These are phyloP conservation scores for Begonia peltatifolia DNA, from an alignment of 306 rosid genomes.

Conservation along the genomic window DNA sequence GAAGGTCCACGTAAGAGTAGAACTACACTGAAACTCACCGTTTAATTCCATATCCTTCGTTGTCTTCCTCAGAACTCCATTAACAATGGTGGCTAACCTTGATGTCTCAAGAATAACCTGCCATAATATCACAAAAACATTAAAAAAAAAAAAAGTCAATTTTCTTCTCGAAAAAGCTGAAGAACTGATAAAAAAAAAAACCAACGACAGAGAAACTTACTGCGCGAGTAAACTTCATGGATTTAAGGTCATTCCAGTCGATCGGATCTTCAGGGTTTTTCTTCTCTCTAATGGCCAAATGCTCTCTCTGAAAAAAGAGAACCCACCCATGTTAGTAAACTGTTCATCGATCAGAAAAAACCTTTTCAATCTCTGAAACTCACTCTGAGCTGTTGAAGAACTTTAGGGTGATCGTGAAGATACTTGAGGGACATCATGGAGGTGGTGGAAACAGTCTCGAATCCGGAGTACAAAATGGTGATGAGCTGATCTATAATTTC, in stretches of 20 bases:
- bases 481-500: slow-evolving; percentile 75
- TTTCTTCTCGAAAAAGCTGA: not conserved
- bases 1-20: not conserved
- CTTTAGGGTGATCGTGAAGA: slow-evolving; percentile 83
- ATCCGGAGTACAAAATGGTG: slow-evolving; percentile 78
- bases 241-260: slow-evolving; percentile 53
- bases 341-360: too few species aligned
- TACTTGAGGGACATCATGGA: slow-evolving; percentile 98
- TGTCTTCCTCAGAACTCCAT: slow-evolving; percentile 90
- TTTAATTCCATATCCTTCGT: slow-evolving; percentile 83
- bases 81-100: slow-evolving; percentile 92
- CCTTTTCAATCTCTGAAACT: slow-evolving; percentile 8
- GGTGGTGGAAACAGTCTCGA: slow-evolving; percentile 97
- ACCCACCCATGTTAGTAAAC: too few species aligned
- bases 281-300: slow-evolving; percentile 59
- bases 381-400: slow-evolving; percentile 78
- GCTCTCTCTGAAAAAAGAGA: slow-evolving; percentile 47
- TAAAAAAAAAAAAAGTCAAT: not conserved
- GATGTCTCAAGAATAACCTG: slow-evolving; percentile 97
- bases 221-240: slow-evolving; percentile 90
- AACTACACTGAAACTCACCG: slow-evolving; percentile 37
- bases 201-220: slow-evolving; percentile 21
- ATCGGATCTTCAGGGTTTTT: slow-evolving; percentile 60
- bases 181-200: too few species aligned
- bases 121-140: slow-evolving; percentile 8